phyloP scores from a whole-genome alignment of 768 basidiomycete genomes.

The Dioszegia crocea region DNA sequence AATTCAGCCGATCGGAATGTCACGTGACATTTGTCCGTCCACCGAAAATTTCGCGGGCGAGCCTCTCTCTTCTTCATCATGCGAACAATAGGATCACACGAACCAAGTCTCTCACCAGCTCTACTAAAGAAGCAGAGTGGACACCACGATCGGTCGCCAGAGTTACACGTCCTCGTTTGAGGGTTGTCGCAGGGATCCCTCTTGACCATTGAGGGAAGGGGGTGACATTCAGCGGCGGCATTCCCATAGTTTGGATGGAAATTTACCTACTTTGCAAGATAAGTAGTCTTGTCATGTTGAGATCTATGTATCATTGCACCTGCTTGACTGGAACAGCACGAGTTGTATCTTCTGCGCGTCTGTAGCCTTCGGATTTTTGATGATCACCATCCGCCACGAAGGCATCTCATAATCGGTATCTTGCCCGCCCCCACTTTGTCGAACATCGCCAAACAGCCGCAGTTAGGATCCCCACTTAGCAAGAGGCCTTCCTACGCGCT shows the following conservation, averaged over 20 bases:
- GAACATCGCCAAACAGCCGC: too few species aligned
- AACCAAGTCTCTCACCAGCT: background rate
- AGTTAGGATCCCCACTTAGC: too few species aligned
- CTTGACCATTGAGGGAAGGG: background rate
- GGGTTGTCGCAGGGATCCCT: constrained; percentile 28
- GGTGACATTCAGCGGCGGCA: constrained; percentile 11
- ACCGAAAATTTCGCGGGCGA: background rate
- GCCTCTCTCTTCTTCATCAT: background rate
- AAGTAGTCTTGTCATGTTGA: background rate
- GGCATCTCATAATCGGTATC: too few species aligned
- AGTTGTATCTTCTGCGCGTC: too few species aligned
- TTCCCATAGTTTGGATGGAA: constrained; percentile 44
- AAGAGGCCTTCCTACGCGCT: too few species aligned
- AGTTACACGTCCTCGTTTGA: constrained; percentile 39
- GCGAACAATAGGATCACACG: background rate
- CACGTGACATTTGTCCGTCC: background rate
- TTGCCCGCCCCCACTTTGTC: too few species aligned
- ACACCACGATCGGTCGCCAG: constrained; percentile 12
- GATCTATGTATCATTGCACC: background rate
- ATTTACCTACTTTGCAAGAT: background rate
- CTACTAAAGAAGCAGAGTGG: background rate
- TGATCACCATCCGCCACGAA: too few species aligned
- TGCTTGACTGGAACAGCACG: too few species aligned
- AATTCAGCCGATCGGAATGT: background rate
- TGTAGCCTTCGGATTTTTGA: too few species aligned